phyloP scores from a whole-genome alignment of 2,329 filamentous ascomycete genomes.

The Cladophialophora yegresii region DNA sequence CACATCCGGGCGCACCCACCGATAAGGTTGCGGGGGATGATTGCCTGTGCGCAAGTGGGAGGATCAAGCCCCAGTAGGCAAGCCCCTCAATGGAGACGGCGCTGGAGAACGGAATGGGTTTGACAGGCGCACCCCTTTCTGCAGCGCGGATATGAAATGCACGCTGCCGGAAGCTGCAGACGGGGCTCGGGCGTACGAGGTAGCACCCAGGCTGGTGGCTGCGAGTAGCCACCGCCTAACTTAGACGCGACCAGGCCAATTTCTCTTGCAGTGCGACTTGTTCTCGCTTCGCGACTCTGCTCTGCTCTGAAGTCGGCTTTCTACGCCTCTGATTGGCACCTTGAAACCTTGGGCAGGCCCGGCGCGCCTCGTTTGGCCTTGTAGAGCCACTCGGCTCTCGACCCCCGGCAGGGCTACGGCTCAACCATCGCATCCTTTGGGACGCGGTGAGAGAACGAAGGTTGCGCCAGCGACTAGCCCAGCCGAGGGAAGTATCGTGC shows the following conservation, averaged over 20 bases:
- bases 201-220: constrained; percentile 5
- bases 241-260: constrained; percentile 17
- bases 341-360: constrained; percentile 6
- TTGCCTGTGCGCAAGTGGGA: constrained; percentile 6
- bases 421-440: constrained; percentile 3
- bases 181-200: constrained; percentile 9
- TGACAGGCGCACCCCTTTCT: constrained; percentile 9
- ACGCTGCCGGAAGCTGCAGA: neutral
- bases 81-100: constrained; percentile 4
- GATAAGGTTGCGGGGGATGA: constrained; percentile 5
- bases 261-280: constrained; percentile 15
- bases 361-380: constrained; percentile 11
- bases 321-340: constrained; percentile 15
- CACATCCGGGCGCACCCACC: neutral
- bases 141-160: neutral
- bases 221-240: neutral
- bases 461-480: neutral
- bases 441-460: neutral
- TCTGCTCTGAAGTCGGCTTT: constrained; percentile 6
- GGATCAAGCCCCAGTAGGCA: neutral
- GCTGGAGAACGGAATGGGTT: neutral
- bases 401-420: constrained; percentile 4
- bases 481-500: constrained; percentile 6
- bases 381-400: constrained; percentile 12
- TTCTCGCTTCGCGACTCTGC: constrained; percentile 16